These are phyloP conservation scores for Monilinia aucupariae DNA, from an alignment of 2,329 filamentous ascomycete species.

Conservation along the genomic window DNA sequence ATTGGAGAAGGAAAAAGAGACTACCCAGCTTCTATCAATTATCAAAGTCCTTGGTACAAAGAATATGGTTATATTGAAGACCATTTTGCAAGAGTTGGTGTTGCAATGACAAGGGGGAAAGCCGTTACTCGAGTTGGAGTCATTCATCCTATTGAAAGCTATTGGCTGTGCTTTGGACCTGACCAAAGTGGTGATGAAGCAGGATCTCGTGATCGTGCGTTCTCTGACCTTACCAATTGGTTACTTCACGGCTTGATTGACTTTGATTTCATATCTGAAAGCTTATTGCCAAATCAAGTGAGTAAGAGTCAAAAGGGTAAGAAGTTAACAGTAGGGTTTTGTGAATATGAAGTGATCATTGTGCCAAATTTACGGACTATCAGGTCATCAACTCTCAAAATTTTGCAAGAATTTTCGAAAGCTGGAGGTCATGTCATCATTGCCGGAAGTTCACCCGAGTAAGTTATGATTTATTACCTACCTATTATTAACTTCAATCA, in stretches of 20 bases:
- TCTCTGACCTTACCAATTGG: constrained; percentile 32
- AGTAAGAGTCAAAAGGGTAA: constrained; percentile 10
- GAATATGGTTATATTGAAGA: constrained; percentile 35
- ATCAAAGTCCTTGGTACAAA: constrained; percentile 36
- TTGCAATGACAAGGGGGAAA: constrained; percentile 34
- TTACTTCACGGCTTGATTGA: constrained; percentile 34
- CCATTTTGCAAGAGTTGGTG: constrained; percentile 34
- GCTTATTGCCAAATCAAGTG: constrained; percentile 29
- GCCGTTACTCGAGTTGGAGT: constrained; percentile 33
- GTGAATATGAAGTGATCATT: constrained; percentile 34
- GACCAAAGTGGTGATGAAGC: constrained; percentile 29
- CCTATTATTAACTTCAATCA: not conserved
- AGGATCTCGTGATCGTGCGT: constrained; percentile 28
- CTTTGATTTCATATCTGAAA: constrained; percentile 36
- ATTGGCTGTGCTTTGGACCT: constrained; percentile 35
- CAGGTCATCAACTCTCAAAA: constrained; percentile 31
- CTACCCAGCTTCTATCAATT: constrained; percentile 34
- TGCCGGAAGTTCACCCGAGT: constrained; percentile 27
- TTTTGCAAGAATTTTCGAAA: constrained; percentile 28
- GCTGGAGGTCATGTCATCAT: constrained; percentile 30
- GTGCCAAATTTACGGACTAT: constrained; percentile 35
- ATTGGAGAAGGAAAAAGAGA: constrained; percentile 35
- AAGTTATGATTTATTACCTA: constrained; percentile 19
- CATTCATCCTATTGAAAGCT: constrained; percentile 36
- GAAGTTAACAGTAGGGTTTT: constrained; percentile 30